Evolutionary conservation across 1,284 basidiomycete genomes (phyloP).

Genomic region (Malassezia arunalokei): DNA sequence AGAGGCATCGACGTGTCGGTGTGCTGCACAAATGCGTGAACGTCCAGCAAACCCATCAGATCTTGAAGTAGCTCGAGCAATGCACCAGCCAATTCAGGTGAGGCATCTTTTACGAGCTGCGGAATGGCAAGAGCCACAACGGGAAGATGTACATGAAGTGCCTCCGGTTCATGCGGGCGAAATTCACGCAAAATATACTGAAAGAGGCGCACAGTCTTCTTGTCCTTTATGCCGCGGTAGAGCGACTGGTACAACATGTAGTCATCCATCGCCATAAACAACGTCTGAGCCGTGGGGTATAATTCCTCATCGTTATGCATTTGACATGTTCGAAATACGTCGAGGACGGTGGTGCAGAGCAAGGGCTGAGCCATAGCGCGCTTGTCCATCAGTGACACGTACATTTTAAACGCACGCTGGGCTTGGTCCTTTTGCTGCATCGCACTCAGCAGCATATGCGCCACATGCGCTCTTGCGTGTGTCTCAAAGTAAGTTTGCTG

Average conservation of each 20-base stretch:
- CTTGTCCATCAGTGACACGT: conserved; percentile 86
- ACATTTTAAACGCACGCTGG: conserved; percentile 77
- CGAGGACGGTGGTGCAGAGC: conserved; percentile 65
- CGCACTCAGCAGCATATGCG: conserved; percentile 21
- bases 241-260: conserved; percentile 72
- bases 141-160: conserved; percentile 65
- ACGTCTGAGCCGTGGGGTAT: conserved; percentile 68
- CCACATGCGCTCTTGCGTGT: conserved; percentile 22
- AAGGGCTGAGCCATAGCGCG: conserved; percentile 82
- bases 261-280: conserved; percentile 87
- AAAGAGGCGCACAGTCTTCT: conserved; percentile 44
- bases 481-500: conserved; percentile 25
- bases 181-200: conserved; percentile 62
- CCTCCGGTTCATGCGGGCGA: conserved; percentile 66
- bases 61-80: conserved; percentile 1
- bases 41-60: conserved; percentile 6
- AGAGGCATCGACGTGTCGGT: background rate
- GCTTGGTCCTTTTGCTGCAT: conserved; percentile 54
- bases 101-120: background rate
- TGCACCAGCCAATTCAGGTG: background rate
- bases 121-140: background rate
- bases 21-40: background rate
- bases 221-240: conserved; percentile 48
- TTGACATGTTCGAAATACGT: conserved; percentile 59
- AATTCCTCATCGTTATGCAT: conserved; percentile 51